These are phyloP conservation scores for Diospyros lotus DNA, from an alignment of 148 eudicot species.

Conservation along the genomic window DNA sequence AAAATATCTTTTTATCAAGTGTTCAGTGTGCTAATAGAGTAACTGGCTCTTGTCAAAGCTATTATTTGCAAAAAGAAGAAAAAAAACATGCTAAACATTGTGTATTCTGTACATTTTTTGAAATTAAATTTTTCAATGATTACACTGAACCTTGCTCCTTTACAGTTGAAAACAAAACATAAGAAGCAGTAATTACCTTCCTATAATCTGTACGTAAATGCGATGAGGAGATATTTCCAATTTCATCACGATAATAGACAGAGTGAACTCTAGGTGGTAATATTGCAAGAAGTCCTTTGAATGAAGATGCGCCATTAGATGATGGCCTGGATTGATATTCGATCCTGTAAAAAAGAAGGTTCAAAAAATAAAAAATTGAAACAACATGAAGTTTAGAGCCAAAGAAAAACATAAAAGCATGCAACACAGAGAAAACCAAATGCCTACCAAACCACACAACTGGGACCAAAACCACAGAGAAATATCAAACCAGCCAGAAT, in stretches of 20 bases:
- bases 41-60: too few species aligned
- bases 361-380: conserved; percentile 1
- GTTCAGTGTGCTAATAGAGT: too few species aligned
- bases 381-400: background rate
- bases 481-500: background rate
- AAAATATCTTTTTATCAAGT: background rate
- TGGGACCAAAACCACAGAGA: background rate
- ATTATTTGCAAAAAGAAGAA: background rate
- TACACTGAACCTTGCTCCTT: background rate
- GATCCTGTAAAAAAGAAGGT: conserved; percentile 53
- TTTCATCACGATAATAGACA: conserved; percentile 91
- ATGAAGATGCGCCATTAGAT: conserved; percentile 65
- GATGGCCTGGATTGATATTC: conserved; percentile 82
- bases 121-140: background rate
- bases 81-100: background rate
- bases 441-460: too few species aligned
- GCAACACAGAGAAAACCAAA: too few species aligned
- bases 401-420: background rate
- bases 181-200: conserved; percentile 47
- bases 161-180: conserved; percentile 1
- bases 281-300: conserved; percentile 79
- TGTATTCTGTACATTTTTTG: background rate
- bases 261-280: conserved; percentile 95
- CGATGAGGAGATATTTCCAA: conserved; percentile 94
- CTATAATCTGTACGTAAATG: conserved; percentile 63